These are phyloP conservation scores for Nymphaea colorata DNA, from an alignment of 164 flowering plant species.

Conservation along the genomic window DNA sequence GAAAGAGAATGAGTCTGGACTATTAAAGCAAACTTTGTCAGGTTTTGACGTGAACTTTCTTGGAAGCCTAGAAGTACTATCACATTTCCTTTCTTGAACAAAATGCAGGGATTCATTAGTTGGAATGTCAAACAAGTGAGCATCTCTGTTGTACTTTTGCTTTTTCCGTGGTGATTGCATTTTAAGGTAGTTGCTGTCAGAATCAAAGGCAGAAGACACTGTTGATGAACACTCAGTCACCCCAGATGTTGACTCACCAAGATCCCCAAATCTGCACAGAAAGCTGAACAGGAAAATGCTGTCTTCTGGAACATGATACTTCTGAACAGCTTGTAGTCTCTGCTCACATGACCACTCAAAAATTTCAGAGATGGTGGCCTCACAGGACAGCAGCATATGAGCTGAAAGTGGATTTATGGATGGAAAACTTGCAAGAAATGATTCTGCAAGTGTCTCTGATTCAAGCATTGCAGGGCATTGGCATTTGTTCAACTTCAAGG, in stretches of 20 bases:
- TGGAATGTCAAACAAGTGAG: conserved; percentile 16
- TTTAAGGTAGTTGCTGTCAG: conserved; percentile 26
- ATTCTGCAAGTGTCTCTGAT: conserved; percentile 83
- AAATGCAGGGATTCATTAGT: conserved; percentile 17
- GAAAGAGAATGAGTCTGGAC: not conserved
- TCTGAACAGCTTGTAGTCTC: conserved; percentile 33
- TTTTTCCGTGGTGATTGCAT: conserved; percentile 30
- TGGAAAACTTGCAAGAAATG: conserved; percentile 78
- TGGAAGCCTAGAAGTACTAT: not conserved
- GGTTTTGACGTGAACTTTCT: not conserved
- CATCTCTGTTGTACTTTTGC: conserved; percentile 14
- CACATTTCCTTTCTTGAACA: conserved; percentile 13
- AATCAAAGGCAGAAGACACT: conserved; percentile 59
- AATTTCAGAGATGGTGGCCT: conserved; percentile 38
- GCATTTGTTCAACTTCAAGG: conserved; percentile 23
- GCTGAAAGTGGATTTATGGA: conserved; percentile 87
- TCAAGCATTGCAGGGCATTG: conserved; percentile 65
- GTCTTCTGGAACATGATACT: conserved; percentile 58
- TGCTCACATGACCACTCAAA: conserved; percentile 39
- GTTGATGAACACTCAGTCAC: conserved; percentile 89
- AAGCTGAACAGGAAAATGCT: conserved; percentile 49
- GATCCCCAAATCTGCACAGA: conserved; percentile 70
- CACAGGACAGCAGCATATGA: conserved; percentile 75
- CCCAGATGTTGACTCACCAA: conserved; percentile 74
- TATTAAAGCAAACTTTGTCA: not conserved